Percentiles rank a stretch among this genome's conserved stretches.
phyloP scores from a whole-genome alignment of 1,284 basidiomycete species.

The Puccinia polysora region DNA sequence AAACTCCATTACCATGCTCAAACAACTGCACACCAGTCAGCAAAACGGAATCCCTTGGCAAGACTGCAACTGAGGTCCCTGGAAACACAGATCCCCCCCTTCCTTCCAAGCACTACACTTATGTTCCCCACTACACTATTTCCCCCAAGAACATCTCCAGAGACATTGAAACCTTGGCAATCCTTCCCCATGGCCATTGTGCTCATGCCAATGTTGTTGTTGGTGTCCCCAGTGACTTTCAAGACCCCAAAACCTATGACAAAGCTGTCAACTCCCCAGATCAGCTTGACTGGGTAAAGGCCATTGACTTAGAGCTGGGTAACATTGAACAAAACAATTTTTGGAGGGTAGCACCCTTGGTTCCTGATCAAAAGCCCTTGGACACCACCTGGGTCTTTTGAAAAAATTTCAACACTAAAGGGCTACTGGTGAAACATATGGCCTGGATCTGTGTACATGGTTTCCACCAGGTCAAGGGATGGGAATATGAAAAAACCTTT shows the following conservation, averaged over 20 bases:
- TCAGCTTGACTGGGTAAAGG: background rate
- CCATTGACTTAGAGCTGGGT: background rate
- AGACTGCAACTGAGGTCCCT: background rate
- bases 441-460: conserved; percentile 6
- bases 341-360: background rate
- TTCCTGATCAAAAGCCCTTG: background rate
- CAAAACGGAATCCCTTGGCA: background rate
- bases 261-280: background rate
- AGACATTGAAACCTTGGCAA: background rate
- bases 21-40: background rate
- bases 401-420: background rate
- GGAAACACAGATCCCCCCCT: background rate
- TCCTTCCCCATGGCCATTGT: background rate
- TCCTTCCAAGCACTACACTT: background rate
- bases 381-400: conserved; percentile 22
- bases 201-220: background rate
- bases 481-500: conserved; percentile 19
- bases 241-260: conserved; percentile 14
- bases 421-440: conserved; percentile 1
- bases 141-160: conserved; percentile 8
- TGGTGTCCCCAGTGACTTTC: background rate
- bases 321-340: conserved; percentile 1
- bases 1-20: background rate
- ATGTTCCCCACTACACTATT: background rate
- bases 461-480: conserved; percentile 13